A percentile compares a stretch with the other conserved stretches of the same genome.
These are phyloP conservation scores for Colletotrichum sidae DNA, from an alignment of 2,329 filamentous ascomycete genomes.

Conservation along the genomic window DNA sequence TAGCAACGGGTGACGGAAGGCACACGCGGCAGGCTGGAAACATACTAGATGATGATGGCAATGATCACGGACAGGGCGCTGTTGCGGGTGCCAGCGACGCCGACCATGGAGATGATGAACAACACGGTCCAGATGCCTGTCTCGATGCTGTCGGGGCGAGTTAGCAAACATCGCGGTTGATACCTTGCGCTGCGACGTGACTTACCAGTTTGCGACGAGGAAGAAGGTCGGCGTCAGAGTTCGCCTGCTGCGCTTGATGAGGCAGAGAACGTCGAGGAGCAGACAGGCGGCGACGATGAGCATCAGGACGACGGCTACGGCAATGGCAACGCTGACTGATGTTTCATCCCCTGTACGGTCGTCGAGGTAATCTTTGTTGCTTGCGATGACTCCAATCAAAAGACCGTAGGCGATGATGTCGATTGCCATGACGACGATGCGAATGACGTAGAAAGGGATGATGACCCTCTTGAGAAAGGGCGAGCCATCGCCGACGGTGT, in stretches of 20 bases:
- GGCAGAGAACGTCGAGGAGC: constrained; percentile 46
- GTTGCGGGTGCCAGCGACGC: constrained; percentile 17
- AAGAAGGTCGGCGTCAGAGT: constrained; percentile 48
- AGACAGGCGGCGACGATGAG: constrained; percentile 44
- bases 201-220: constrained; percentile 40
- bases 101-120: constrained; percentile 44
- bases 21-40: background rate
- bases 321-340: constrained; percentile 35
- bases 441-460: constrained; percentile 49
- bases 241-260: constrained; percentile 46
- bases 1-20: background rate
- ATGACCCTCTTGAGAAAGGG: constrained; percentile 49
- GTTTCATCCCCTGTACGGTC: constrained; percentile 7
- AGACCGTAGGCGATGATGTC: constrained; percentile 42
- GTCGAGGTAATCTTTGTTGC: constrained; percentile 37
- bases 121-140: constrained; percentile 43
- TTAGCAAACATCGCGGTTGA: background rate
- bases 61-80: constrained; percentile 36
- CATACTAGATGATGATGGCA: constrained; percentile 45
- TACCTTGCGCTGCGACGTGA: background rate
- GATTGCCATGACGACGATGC: constrained; percentile 45
- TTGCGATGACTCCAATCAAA: constrained; percentile 37
- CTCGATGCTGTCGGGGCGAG: constrained; percentile 42
- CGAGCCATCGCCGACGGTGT: constrained; percentile 45
- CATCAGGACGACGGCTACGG: constrained; percentile 41